Evolutionary conservation across 139 green algal species (phyloP).

Genomic region (Closterium sp.): DNA sequence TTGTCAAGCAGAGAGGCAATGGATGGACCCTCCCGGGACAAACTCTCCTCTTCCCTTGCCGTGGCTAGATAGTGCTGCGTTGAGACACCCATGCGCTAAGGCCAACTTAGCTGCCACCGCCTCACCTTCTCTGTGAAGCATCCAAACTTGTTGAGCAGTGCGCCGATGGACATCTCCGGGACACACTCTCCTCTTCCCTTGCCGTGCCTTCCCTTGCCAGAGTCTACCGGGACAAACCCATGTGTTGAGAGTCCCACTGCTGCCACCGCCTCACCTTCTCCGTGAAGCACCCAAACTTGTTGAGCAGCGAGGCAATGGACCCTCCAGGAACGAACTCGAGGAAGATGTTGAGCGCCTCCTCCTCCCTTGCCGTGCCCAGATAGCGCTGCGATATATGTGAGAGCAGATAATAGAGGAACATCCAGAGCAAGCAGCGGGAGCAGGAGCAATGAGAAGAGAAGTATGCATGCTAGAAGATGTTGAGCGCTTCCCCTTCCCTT

Average conservation of each 20-base stretch:
- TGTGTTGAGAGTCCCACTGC: not conserved
- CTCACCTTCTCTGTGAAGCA: not conserved
- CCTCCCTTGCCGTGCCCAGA: conserved; percentile 45
- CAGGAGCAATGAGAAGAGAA: too few species aligned
- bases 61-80: too few species aligned
- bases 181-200: too few species aligned
- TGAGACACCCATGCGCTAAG: too few species aligned
- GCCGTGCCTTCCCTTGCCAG: too few species aligned
- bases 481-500: conserved; percentile 58
- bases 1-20: too few species aligned
- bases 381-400: conserved; percentile 32
- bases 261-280: conserved; percentile 28
- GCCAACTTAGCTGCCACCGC: too few species aligned
- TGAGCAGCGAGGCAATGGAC: conserved; percentile 84
- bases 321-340: conserved; percentile 93
- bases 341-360: conserved; percentile 88
- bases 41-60: too few species aligned
- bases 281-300: conserved; percentile 68
- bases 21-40: too few species aligned
- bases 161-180: too few species aligned
- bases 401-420: too few species aligned
- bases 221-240: not conserved
- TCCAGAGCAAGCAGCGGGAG: too few species aligned
- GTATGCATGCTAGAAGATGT: conserved; percentile 93
- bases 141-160: not conserved